phyloP scores from a whole-genome alignment of 2,329 filamentous ascomycete species.

The Monilinia laxa region DNA sequence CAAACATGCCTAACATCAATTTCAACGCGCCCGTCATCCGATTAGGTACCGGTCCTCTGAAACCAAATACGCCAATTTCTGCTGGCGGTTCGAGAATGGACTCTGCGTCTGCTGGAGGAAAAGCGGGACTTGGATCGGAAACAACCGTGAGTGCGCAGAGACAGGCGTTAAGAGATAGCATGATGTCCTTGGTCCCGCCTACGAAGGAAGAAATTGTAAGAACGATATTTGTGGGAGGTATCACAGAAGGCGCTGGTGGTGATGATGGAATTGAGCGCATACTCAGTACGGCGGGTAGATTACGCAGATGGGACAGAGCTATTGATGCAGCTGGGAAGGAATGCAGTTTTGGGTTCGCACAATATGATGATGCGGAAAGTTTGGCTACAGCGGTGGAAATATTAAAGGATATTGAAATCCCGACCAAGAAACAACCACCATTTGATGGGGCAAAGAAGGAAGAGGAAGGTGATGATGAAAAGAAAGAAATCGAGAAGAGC shows the following conservation, averaged over 20 bases:
- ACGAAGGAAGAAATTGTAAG: constrained; percentile 87
- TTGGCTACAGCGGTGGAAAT: constrained; percentile 82
- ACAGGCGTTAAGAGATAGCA: constrained; percentile 63
- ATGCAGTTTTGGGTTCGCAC: constrained; percentile 89
- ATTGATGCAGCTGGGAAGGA: constrained; percentile 74
- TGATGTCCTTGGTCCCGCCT: constrained; percentile 74
- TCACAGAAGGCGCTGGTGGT: constrained; percentile 74
- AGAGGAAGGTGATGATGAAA: constrained; percentile 45
- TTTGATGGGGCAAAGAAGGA: constrained; percentile 46
- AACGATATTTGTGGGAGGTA: constrained; percentile 85
- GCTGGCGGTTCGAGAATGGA: constrained; percentile 45
- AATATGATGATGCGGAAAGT: constrained; percentile 90
- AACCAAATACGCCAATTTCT: constrained; percentile 49
- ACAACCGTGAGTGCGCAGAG: constrained; percentile 64
- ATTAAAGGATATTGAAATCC: constrained; percentile 77
- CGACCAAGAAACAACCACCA: constrained; percentile 69
- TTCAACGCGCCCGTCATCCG: constrained; percentile 96
- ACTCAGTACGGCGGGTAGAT: constrained; percentile 70
- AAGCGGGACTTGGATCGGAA: constrained; percentile 41
- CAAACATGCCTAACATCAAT: constrained; percentile 96
- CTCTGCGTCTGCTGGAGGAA: constrained; percentile 42
- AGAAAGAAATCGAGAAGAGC: constrained; percentile 58
- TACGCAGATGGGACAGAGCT: constrained; percentile 83
- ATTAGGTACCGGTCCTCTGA: constrained; percentile 75
- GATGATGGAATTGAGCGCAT: constrained; percentile 80